A percentile compares a stretch with the other conserved stretches of the same genome.
Evolutionary conservation across 1,139 yeast species (phyloP).

Genomic region (Spathaspora sp.): DNA sequence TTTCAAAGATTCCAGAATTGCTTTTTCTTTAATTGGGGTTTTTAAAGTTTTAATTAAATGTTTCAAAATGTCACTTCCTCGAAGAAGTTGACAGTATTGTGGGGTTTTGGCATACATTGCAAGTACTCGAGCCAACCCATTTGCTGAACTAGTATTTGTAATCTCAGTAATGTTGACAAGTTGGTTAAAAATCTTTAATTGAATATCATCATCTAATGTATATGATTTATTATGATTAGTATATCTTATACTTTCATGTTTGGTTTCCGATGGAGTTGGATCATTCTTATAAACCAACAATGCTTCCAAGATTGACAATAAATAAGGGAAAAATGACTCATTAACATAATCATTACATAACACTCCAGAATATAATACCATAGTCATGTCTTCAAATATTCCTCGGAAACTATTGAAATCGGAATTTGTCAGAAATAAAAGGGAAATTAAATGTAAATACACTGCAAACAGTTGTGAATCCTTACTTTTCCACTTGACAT

Average conservation of each 20-base stretch:
- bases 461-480: constrained; percentile 6
- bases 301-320: constrained; percentile 50
- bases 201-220: constrained; percentile 27
- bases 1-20: constrained; percentile 13
- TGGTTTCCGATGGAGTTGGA: constrained; percentile 28
- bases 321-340: constrained; percentile 51
- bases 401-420: constrained; percentile 3
- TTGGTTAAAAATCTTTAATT: constrained; percentile 39
- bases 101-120: constrained; percentile 52
- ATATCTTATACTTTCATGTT: constrained; percentile 16
- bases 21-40: constrained; percentile 7
- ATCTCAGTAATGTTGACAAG: constrained; percentile 5
- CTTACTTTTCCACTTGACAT: not conserved
- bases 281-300: constrained; percentile 45
- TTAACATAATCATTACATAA: constrained; percentile 23
- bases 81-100: constrained; percentile 35
- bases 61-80: constrained; percentile 38
- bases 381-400: constrained; percentile 31
- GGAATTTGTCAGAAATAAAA: constrained; percentile 33
- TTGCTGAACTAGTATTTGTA: constrained; percentile 9
- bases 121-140: constrained; percentile 24
- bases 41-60: constrained; percentile 16
- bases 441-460: constrained; percentile 11
- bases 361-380: constrained; percentile 25
- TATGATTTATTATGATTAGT: constrained; percentile 11